Evolutionary conservation across 352 stramenopile genomes (phyloP).

Genomic region (Pythium angustatum): DNA sequence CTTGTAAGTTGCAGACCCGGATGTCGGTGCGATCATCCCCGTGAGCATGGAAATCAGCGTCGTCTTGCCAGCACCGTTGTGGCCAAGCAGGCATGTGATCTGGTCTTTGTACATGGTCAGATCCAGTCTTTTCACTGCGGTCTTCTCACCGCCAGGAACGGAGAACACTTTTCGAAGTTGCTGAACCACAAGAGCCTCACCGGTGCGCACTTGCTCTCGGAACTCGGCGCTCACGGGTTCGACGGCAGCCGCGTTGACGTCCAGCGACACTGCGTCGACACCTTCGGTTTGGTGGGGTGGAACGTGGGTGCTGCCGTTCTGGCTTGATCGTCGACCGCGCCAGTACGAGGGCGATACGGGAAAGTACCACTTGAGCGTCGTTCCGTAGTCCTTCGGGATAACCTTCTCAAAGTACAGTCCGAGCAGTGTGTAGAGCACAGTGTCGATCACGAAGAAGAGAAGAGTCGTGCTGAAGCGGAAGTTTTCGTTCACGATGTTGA

Average conservation of each 20-base stretch:
- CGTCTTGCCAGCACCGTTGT: constrained; percentile 81
- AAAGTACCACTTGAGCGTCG: constrained; percentile 91
- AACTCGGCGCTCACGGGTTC: constrained; percentile 44
- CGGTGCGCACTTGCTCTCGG: constrained; percentile 45
- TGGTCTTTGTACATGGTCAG: constrained; percentile 81
- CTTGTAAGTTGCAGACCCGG: constrained; percentile 64
- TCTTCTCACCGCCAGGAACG: constrained; percentile 76
- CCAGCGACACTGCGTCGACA: constrained; percentile 31
- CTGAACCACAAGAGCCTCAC: constrained; percentile 54
- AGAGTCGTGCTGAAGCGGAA: constrained; percentile 66
- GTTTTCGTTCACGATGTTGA: constrained; percentile 45
- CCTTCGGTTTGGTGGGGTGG: constrained; percentile 25
- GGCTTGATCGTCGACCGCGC: constrained; percentile 28
- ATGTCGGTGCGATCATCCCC: constrained; percentile 49
- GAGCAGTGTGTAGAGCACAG: constrained; percentile 87
- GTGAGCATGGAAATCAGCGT: constrained; percentile 81
- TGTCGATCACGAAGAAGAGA: constrained; percentile 85
- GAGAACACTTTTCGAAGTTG: constrained; percentile 73
- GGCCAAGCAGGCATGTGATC: constrained; percentile 72
- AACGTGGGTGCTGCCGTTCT: neutral
- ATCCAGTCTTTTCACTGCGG: constrained; percentile 84
- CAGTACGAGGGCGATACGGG: constrained; percentile 83
- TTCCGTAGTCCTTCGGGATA: constrained; percentile 90
- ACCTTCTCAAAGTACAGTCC: constrained; percentile 93
- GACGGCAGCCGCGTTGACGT: constrained; percentile 53